Conservation (phyloP, 2,329 filamentous ascomycete genomes). For the Shiraia bambusicola region DNA sequence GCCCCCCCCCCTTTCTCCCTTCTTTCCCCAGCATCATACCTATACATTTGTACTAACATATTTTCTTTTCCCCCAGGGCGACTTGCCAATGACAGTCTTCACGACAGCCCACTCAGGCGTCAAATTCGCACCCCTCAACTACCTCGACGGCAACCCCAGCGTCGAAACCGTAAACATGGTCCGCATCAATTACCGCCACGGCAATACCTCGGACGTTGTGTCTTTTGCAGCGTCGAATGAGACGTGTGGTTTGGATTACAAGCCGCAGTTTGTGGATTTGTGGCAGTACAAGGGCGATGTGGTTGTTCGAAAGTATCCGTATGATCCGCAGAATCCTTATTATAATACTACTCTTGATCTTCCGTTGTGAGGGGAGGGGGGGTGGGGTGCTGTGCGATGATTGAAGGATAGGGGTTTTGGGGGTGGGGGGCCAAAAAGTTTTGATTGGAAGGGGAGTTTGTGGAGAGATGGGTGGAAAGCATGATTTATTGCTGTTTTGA, state of each 20-base stretch:
- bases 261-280: neutral
- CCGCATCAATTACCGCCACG: neutral
- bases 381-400: too few relatives aligned
- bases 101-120: conserved; percentile 1
- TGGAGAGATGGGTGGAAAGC: too few relatives aligned
- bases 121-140: conserved; percentile 1
- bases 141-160: neutral
- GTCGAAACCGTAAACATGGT: conserved; percentile 1
- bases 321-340: neutral
- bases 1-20: too few relatives aligned
- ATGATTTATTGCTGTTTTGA: too few relatives aligned
- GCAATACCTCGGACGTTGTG: neutral
- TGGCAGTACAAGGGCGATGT: conserved; percentile 2
- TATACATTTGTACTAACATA: neutral
- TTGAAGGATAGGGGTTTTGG: too few relatives aligned
- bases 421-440: too few relatives aligned
- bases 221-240: neutral
- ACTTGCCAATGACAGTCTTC: conserved; percentile 4
- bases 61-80: too few relatives aligned
- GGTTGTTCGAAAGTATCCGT: neutral
- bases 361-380: too few relatives aligned
- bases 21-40: too few relatives aligned
- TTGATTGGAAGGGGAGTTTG: too few relatives aligned
- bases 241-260: neutral
- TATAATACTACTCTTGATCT: neutral